Evolutionary conservation across 805 yeast species (phyloP).

Genomic region (Ogataea henricii): DNA sequence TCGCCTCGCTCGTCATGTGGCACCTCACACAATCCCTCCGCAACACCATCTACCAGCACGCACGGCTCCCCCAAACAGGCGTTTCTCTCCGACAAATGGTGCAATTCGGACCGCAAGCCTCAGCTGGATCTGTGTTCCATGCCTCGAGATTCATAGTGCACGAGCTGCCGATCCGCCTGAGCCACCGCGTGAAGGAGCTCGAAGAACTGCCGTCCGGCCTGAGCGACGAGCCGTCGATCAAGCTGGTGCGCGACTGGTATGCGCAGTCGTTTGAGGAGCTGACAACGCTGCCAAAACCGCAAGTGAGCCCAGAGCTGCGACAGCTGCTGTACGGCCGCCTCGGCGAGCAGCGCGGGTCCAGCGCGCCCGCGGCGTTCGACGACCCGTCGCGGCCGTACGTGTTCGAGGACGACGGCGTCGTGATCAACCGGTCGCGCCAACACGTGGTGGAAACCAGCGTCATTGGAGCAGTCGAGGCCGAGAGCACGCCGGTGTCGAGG

Average conservation of each 20-base stretch:
- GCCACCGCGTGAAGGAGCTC: constrained; percentile 81
- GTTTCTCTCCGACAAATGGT: constrained; percentile 88
- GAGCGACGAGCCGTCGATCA: constrained; percentile 70
- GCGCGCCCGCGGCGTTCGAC: constrained; percentile 12
- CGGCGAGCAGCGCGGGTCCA: neutral
- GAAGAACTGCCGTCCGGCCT: constrained; percentile 79
- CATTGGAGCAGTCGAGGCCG: constrained; percentile 6
- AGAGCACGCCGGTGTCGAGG: constrained; percentile 31
- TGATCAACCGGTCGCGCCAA: constrained; percentile 27
- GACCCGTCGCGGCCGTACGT: constrained; percentile 19
- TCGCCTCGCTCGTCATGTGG: constrained; percentile 37
- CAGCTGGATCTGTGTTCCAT: constrained; percentile 74
- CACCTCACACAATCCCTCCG: constrained; percentile 50
- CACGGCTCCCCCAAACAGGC: constrained; percentile 78
- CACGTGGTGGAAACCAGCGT: constrained; percentile 15
- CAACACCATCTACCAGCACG: constrained; percentile 61
- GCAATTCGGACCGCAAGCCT: constrained; percentile 80
- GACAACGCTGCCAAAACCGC: constrained; percentile 62
- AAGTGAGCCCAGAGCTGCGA: constrained; percentile 44
- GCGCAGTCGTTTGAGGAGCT: constrained; percentile 87
- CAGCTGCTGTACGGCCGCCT: constrained; percentile 38
- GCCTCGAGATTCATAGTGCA: constrained; percentile 85
- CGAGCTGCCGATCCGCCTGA: constrained; percentile 84
- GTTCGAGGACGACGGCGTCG: constrained; percentile 52
- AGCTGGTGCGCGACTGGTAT: constrained; percentile 83